phyloP scores from a whole-genome alignment of 208 protist genomes.

The Endotrypanum monterogeii region DNA sequence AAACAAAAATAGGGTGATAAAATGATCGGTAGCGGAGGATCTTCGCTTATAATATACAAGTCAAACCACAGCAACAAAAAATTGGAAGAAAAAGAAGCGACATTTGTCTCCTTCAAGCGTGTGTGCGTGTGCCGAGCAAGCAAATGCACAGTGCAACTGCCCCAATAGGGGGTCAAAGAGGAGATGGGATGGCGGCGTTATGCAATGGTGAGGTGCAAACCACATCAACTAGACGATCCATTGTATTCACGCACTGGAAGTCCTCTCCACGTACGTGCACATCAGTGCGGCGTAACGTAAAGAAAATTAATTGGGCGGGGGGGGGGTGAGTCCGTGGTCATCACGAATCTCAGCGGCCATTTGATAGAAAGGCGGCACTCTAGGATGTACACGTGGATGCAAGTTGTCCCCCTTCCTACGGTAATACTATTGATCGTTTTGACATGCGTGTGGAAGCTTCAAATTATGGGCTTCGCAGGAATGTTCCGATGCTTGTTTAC shows the following conservation, averaged over 20 bases:
- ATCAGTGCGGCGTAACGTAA: too few species aligned
- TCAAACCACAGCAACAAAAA: neutral
- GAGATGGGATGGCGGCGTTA: neutral
- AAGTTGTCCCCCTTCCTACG: neutral
- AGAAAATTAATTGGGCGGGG: neutral
- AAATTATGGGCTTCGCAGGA: neutral
- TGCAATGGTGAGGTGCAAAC: neutral
- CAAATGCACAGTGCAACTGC: neutral
- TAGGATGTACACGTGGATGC: neutral
- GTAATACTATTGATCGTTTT: too few species aligned
- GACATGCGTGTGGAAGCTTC: neutral
- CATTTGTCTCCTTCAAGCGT: neutral
- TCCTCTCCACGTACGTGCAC: too few species aligned
- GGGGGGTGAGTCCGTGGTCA: neutral
- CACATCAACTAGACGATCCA: too few species aligned
- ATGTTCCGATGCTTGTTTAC: neutral
- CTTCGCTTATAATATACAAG: too few species aligned
- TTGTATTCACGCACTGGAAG: too few species aligned
- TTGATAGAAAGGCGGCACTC: neutral
- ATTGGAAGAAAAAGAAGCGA: neutral
- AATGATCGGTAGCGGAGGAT: neutral
- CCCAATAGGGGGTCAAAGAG: neutral
- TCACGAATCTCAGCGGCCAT: neutral
- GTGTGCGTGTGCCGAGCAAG: neutral
- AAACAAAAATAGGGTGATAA: too few species aligned